Base-by-base conservation (phyloP, 2,329 filamentous ascomycete species). In the Botrytis byssoidea region DNA sequence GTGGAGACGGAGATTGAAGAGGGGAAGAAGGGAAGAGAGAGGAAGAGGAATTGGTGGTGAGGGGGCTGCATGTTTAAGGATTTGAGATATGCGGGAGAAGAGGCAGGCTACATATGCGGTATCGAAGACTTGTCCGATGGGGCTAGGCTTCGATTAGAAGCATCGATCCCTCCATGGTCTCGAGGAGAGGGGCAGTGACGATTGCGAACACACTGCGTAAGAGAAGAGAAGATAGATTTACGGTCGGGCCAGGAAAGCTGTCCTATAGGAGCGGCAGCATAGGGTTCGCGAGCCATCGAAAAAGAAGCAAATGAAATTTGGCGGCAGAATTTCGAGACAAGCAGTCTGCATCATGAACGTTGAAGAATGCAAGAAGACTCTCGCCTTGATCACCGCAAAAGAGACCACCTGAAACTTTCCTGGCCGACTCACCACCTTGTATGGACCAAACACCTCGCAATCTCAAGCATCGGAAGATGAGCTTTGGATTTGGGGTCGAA, bases 1-100 rank as follows among this genome's bases (percentile, higher is more conserved):
- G 51, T 32, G 14, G 65, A 37, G 46, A n/a, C 25, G 46, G 65
- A 55, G 48, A 48, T 68, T 20, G 46, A n/a, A n/a, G 65, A 55
- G 25, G 35, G 29, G 6, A 46, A 68, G 46, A 68, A 40, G 25
- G 65, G 65, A 18, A 67, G 65, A 18, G 65, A 68, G 48, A 68
- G 65, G 25, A 68, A 67, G 32, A 68, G 65, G 25, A 48, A 22
- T 35, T 68, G 65, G 65, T 68, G 65, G 65, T 68, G 65, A 68
- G 46, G 35, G 22, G 0, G 16, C 1, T 3, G n/a, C 16, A 44
- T 18, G 8, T 5, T 64, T 3, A 44, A 44, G 18, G n/a, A n/a
- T 32, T 32, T 32, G 9, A 32, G 18, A 44, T 32, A n/a, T 64
- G 6, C 0, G 1, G 37, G n/a, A 29, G 37, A 64, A 18, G 16